Evolutionary conservation across 2,329 filamentous ascomycete species (phyloP).

Genomic region (Tolypocladium endophyticum): DNA sequence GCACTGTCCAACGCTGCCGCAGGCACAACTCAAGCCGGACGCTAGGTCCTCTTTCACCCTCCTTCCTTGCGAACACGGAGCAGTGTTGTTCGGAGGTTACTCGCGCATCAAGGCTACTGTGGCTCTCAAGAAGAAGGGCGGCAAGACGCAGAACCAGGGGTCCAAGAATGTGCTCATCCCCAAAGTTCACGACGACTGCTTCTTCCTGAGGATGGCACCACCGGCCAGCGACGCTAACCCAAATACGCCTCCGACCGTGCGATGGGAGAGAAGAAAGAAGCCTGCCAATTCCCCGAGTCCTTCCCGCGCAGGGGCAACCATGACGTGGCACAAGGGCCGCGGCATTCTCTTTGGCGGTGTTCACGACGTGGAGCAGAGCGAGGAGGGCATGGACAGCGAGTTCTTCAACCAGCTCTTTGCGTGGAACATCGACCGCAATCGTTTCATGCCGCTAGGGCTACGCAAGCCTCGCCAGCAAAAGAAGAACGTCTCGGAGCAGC

Average conservation of each 20-base stretch:
- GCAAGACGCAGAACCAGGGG: conserved; percentile 47
- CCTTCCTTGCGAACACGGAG: conserved; percentile 80
- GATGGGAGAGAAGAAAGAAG: conserved; percentile 90
- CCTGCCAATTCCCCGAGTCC: conserved; percentile 83
- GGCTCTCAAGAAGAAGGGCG: conserved; percentile 46
- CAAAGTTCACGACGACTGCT: conserved; percentile 88
- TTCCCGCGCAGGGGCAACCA: conserved; percentile 76
- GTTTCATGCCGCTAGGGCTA: conserved; percentile 78
- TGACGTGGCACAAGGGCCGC: conserved; percentile 87
- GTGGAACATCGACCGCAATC: conserved; percentile 91
- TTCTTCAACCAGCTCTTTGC: conserved; percentile 90
- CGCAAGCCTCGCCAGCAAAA: conserved; percentile 61
- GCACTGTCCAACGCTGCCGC: conserved; percentile 65
- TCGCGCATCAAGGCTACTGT: conserved; percentile 73
- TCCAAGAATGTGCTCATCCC: conserved; percentile 71
- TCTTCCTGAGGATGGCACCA: conserved; percentile 74
- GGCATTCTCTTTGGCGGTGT: conserved; percentile 93
- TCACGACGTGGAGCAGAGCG: conserved; percentile 81
- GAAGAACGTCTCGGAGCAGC: conserved; percentile 44
- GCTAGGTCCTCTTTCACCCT: conserved; percentile 85
- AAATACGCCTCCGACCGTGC: conserved; percentile 58
- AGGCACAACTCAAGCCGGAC: conserved; percentile 79
- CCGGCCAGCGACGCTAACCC: conserved; percentile 57
- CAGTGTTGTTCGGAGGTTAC: conserved; percentile 87
- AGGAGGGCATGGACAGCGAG: conserved; percentile 92